These are phyloP conservation scores for Alternaria sp. DNA, from an alignment of 2,329 filamentous ascomycete genomes.

Conservation along the genomic window DNA sequence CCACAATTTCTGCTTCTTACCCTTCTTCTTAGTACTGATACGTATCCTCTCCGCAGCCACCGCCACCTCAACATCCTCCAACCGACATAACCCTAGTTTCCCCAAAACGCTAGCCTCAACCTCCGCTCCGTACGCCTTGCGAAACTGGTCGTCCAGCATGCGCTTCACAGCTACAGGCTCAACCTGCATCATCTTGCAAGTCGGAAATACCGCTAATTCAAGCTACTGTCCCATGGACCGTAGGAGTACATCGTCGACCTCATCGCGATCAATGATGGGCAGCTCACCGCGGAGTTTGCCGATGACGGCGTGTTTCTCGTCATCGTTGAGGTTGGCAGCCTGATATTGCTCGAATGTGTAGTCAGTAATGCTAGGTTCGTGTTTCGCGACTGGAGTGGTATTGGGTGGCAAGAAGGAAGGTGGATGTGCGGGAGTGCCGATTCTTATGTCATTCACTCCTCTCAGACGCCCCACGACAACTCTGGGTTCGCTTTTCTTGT, in stretches of 20 bases:
- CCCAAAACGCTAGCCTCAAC: neutral
- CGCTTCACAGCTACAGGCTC: constrained; percentile 5
- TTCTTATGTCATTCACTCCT: neutral
- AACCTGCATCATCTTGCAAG: constrained; percentile 14
- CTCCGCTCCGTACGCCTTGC: constrained; percentile 6
- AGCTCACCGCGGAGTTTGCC: constrained; percentile 8
- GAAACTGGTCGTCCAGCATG: constrained; percentile 12
- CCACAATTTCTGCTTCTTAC: neutral
- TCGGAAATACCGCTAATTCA: constrained; percentile 1
- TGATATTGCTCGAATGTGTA: constrained; percentile 14
- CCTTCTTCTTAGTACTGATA: neutral
- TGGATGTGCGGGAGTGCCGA: neutral
- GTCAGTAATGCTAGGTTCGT: neutral
- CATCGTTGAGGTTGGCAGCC: constrained; percentile 5
- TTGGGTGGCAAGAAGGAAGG: neutral
- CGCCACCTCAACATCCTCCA: neutral
- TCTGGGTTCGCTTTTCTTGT: neutral
- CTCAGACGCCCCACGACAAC: neutral
- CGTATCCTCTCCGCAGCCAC: neutral
- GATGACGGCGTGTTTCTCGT: constrained; percentile 7
- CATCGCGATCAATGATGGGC: constrained; percentile 11
- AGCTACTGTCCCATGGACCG: constrained; percentile 1
- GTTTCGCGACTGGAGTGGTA: neutral
- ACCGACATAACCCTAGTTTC: neutral
- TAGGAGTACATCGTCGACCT: constrained; percentile 6